phyloP scores from a whole-genome alignment of 2,329 filamentous ascomycete genomes.

The Aspergillus calidoustus region DNA sequence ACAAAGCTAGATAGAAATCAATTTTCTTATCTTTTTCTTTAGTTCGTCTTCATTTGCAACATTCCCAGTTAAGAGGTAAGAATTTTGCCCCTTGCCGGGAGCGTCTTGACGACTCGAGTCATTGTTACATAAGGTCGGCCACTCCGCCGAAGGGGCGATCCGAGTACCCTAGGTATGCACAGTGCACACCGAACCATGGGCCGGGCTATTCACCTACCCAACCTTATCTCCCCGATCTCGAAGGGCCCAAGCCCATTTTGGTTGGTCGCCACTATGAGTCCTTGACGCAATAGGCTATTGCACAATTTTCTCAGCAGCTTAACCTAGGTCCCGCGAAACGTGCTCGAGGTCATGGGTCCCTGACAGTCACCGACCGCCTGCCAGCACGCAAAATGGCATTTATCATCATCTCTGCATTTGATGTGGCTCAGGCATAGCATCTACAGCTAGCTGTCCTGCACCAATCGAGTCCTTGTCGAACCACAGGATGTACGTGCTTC shows the following conservation, averaged over 20 bases:
- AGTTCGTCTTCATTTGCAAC: not conserved
- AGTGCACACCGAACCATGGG: not conserved
- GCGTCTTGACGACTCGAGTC: not conserved
- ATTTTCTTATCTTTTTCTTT: not conserved
- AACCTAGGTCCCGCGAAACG: not conserved
- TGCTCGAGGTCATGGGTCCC: not conserved
- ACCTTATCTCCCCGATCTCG: not conserved
- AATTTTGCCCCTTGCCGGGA: not conserved
- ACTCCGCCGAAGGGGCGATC: not conserved
- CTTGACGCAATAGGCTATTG: conserved; percentile 26
- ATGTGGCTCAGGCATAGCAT: not conserved
- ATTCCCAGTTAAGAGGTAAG: not conserved
- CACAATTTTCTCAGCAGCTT: not conserved
- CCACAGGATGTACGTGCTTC: conserved; percentile 30
- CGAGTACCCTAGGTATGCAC: not conserved
- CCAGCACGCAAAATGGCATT: not conserved
- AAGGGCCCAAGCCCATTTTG: not conserved
- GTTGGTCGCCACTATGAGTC: conserved; percentile 3
- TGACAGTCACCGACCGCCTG: not conserved
- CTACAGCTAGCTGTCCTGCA: not conserved
- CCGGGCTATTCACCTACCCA: not conserved
- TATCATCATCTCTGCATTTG: not conserved
- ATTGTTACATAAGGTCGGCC: not conserved
- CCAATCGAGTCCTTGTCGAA: not conserved
- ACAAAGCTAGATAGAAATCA: conserved; percentile 9